phyloP scores from a whole-genome alignment of 768 basidiomycete species.

The Tricholoma terreum region DNA sequence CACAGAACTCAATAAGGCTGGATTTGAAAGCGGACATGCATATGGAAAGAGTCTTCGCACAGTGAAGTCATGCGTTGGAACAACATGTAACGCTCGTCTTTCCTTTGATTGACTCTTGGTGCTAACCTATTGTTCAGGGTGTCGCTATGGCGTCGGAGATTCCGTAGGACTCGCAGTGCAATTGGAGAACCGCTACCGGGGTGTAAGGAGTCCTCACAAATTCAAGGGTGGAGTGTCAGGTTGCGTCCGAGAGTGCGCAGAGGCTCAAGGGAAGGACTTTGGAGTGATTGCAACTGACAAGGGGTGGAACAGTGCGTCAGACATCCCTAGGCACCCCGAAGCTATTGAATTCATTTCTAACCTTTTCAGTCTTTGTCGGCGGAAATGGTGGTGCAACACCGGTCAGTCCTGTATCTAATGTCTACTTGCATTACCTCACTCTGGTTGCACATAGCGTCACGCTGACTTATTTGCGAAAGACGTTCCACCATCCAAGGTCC shows the following conservation, averaged over 20 bases:
- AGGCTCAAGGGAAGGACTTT: constrained; percentile 71
- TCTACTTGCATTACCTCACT: neutral
- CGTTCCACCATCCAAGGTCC: constrained; percentile 52
- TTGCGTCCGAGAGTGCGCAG: constrained; percentile 74
- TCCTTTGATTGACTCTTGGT: neutral
- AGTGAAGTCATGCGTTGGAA: constrained; percentile 77
- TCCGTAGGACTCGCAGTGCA: constrained; percentile 70
- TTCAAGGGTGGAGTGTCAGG: constrained; percentile 76
- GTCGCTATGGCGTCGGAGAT: constrained; percentile 71
- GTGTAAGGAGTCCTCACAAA: constrained; percentile 68
- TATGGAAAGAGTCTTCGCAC: constrained; percentile 71
- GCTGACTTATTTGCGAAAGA: constrained; percentile 65
- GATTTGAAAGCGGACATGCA: constrained; percentile 75
- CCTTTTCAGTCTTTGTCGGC: constrained; percentile 49
- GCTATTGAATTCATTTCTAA: neutral
- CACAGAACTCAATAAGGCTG: constrained; percentile 33
- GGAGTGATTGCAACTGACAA: constrained; percentile 76
- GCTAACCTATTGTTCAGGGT: constrained; percentile 29
- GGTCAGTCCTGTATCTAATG: neutral
- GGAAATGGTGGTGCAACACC: constrained; percentile 69
- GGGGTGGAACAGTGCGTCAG: constrained; percentile 55
- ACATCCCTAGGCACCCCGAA: neutral
- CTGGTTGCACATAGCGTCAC: constrained; percentile 33
- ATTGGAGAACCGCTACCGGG: constrained; percentile 71
- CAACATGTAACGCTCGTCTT: constrained; percentile 35